Conservation (phyloP, 257 asterid genomes). For the Rehmannia glutinosa region DNA sequence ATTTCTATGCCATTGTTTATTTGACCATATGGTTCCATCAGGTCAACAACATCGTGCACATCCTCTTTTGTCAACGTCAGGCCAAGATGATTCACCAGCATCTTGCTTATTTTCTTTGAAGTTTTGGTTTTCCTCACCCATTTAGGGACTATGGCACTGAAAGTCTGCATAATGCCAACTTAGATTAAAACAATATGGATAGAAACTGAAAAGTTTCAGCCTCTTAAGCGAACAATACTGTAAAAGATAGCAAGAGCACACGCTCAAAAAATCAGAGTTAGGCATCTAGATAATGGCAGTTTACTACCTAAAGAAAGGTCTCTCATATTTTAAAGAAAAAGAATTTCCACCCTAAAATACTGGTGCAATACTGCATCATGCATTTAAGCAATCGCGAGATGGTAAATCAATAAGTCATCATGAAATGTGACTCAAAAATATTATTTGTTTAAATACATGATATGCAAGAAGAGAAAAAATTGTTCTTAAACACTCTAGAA, state of each 20-base stretch:
- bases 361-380: neutral
- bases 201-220: neutral
- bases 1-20: slow-evolving; percentile 75
- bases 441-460: slow-evolving; percentile 2
- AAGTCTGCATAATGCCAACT: slow-evolving; percentile 54
- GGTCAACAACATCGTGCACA: slow-evolving; percentile 81
- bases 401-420: neutral
- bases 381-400: neutral
- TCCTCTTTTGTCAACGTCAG: slow-evolving; percentile 82
- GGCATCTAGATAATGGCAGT: neutral
- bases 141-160: slow-evolving; percentile 57
- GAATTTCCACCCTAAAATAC: neutral
- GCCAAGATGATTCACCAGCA: slow-evolving; percentile 85
- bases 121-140: slow-evolving; percentile 75
- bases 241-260: neutral
- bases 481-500: neutral
- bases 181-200: slow-evolving; percentile 16
- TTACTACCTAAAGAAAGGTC: neutral
- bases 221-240: neutral
- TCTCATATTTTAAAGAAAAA: neutral
- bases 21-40: slow-evolving; percentile 97
- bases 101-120: slow-evolving; percentile 52
- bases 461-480: neutral
- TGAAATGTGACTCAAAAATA: neutral
- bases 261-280: neutral